phyloP scores from a whole-genome alignment of 257 asterid genomes.

The Nicotiana knightiana region DNA sequence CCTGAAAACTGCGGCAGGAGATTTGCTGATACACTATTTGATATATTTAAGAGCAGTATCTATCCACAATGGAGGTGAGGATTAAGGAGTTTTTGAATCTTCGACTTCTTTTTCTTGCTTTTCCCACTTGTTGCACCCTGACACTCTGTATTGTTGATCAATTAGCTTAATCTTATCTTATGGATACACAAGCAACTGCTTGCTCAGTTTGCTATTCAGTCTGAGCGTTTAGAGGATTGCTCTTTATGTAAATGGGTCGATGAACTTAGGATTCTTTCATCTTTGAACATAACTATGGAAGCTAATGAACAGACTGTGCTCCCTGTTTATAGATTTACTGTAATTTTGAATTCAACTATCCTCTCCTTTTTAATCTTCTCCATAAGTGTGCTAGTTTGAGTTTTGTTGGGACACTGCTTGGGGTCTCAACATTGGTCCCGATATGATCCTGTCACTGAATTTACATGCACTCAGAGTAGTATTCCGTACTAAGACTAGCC shows the following conservation, averaged over 20 bases:
- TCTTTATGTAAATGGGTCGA: not conserved
- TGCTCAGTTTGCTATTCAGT: not conserved
- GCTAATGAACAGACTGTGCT: not conserved
- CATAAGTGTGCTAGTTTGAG: not conserved
- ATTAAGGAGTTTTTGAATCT: not conserved
- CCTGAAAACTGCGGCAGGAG: conserved; percentile 70
- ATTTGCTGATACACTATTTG: conserved; percentile 44
- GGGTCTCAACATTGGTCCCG: not conserved
- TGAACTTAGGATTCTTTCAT: not conserved
- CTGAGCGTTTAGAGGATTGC: not conserved
- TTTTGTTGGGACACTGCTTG: not conserved
- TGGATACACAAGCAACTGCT: not conserved
- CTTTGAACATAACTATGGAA: conserved; percentile 1
- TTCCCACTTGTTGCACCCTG: not conserved
- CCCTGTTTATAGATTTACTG: not conserved
- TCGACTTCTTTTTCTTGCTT: not conserved
- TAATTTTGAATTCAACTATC: not conserved
- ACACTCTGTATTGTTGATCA: not conserved
- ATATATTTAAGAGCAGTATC: conserved; percentile 43
- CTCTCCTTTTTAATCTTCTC: not conserved
- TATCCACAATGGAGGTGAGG: conserved; percentile 65
- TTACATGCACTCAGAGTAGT: not conserved
- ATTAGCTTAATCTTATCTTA: not conserved
- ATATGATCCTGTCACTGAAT: not conserved
- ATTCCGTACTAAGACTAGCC: not conserved